Evolutionary conservation across 768 basidiomycete genomes (phyloP).

Genomic region (Amanita inopinata): DNA sequence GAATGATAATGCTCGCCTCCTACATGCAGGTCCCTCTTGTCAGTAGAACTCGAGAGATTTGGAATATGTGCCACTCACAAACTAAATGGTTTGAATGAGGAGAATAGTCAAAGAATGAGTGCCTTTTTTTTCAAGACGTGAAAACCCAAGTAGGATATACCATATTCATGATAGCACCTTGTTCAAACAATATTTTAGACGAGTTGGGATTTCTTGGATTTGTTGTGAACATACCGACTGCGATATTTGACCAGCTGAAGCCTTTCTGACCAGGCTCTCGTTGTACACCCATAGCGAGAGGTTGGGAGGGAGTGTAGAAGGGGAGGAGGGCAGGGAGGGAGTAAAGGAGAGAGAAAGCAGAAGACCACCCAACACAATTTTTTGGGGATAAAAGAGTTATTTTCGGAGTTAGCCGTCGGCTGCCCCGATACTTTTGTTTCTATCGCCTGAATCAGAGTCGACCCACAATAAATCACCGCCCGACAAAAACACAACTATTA

Average conservation of each 20-base stretch:
- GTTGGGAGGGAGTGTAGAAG: constrained; percentile 14
- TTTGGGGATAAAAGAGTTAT: neutral
- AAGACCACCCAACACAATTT: constrained; percentile 12
- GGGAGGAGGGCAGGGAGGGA: constrained; percentile 17
- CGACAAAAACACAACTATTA: too few relatives aligned
- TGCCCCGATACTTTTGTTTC: too few relatives aligned
- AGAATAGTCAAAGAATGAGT: too few relatives aligned
- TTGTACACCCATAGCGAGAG: constrained; percentile 60
- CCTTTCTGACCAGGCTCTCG: constrained; percentile 88
- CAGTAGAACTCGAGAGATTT: too few relatives aligned
- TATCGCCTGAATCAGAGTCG: too few relatives aligned
- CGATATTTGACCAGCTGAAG: constrained; percentile 91
- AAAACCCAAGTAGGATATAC: constrained; percentile 31
- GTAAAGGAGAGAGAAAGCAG: constrained; percentile 14
- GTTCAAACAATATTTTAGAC: constrained; percentile 4
- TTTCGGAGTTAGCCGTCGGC: neutral
- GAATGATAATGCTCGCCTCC: constrained; percentile 52
- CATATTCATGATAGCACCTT: constrained; percentile 98
- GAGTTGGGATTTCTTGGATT: too few relatives aligned
- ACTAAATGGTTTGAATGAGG: too few relatives aligned
- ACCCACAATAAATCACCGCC: too few relatives aligned
- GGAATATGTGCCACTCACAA: constrained; percentile 9
- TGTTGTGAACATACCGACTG: constrained; percentile 59
- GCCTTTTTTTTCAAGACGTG: too few relatives aligned
- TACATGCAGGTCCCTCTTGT: constrained; percentile 26